Percentiles rank a stretch among this genome's conserved stretches.
Evolutionary conservation across 1,284 basidiomycete genomes (phyloP).

Genomic region (Boletellus deceptivus): DNA sequence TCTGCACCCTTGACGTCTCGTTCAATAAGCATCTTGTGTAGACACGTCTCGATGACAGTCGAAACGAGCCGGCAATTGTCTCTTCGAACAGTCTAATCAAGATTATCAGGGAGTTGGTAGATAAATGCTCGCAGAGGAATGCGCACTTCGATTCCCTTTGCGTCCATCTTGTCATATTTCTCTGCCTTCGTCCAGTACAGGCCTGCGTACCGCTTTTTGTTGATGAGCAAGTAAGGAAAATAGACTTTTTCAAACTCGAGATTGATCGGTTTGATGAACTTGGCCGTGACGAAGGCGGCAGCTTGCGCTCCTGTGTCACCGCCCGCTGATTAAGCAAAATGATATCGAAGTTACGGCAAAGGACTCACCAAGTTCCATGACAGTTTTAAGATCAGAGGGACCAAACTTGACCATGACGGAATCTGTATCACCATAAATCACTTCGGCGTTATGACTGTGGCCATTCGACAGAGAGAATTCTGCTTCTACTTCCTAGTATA

Average conservation of each 20-base stretch:
- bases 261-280: constrained; percentile 94
- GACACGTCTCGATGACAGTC: constrained; percentile 93
- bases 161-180: constrained; percentile 98
- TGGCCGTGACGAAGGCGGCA: constrained; percentile 86
- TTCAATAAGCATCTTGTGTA: constrained; percentile 95
- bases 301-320: constrained; percentile 78
- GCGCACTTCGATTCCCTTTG: constrained; percentile 93
- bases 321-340: neutral
- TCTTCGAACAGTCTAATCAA: constrained; percentile 84
- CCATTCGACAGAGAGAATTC: constrained; percentile 87
- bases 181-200: constrained; percentile 93
- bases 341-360: neutral
- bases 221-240: constrained; percentile 94
- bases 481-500: constrained; percentile 75
- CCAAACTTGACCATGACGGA: constrained; percentile 98
- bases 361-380: constrained; percentile 81
- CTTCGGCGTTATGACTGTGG: constrained; percentile 80
- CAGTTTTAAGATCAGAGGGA: constrained; percentile 76
- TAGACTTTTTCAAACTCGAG: constrained; percentile 99
- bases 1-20: constrained; percentile 90
- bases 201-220: constrained; percentile 95
- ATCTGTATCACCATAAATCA: constrained; percentile 97
- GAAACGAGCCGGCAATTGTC: constrained; percentile 96
- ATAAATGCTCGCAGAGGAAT: neutral
- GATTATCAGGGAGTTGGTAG: neutral